Evolutionary conservation across 1,284 basidiomycete species (phyloP).

Genomic region (Pseudozyma sp.): DNA sequence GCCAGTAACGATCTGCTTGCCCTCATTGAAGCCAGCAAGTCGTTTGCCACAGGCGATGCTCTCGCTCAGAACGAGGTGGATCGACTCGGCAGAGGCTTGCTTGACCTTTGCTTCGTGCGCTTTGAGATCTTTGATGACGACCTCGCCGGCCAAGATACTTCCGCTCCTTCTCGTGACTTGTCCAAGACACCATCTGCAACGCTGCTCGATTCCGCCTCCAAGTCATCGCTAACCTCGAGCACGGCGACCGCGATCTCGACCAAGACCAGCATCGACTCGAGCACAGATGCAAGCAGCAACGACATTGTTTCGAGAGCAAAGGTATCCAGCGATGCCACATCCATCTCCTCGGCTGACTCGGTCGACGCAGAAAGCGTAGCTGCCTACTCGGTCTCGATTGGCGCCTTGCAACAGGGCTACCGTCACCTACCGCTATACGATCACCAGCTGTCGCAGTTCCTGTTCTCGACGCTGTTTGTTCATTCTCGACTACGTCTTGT

Average conservation of each 20-base stretch:
- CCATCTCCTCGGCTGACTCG: slow-evolving; percentile 24
- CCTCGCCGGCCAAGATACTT: slow-evolving; percentile 1
- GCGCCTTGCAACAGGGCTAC: slow-evolving; percentile 58
- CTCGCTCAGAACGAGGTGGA: slow-evolving; percentile 21
- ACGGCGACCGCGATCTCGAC: background rate
- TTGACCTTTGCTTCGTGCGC: slow-evolving; percentile 65
- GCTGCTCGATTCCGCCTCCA: slow-evolving; percentile 5
- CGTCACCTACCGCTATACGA: slow-evolving; percentile 66
- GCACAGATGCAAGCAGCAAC: background rate
- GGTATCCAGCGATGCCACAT: slow-evolving; percentile 16
- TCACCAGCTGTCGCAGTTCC: slow-evolving; percentile 58
- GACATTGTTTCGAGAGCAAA: background rate
- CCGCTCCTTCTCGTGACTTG: background rate
- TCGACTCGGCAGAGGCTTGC: slow-evolving; percentile 53
- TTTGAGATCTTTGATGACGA: slow-evolving; percentile 65
- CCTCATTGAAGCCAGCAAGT: slow-evolving; percentile 25
- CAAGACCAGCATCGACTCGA: background rate
- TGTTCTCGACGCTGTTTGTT: slow-evolving; percentile 65
- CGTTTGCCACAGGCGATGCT: background rate
- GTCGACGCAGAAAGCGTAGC: slow-evolving; percentile 51
- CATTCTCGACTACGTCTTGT: slow-evolving; percentile 50
- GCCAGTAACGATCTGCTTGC: slow-evolving; percentile 25
- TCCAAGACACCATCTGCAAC: slow-evolving; percentile 1
- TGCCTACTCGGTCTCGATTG: slow-evolving; percentile 41
- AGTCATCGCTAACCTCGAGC: slow-evolving; percentile 3